phyloP scores from a whole-genome alignment of 164 flowering plant species.

The Vitis cinerea region DNA sequence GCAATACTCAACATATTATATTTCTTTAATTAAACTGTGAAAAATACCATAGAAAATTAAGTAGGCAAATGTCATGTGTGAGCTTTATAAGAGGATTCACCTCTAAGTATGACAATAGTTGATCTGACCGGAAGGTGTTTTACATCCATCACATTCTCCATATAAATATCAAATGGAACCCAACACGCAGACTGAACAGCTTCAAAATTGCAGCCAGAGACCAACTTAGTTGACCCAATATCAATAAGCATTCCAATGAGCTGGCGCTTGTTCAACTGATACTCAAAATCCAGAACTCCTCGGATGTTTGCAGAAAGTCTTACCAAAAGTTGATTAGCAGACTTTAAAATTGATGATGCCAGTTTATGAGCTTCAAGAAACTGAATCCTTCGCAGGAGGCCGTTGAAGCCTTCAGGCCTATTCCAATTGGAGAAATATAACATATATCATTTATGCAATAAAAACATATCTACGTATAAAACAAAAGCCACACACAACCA shows the following conservation, averaged over 20 bases:
- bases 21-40: not conserved
- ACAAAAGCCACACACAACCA: not conserved
- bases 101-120: slow-evolving; percentile 49
- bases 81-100: slow-evolving; percentile 23
- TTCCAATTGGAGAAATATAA: slow-evolving; percentile 13
- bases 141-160: slow-evolving; percentile 75
- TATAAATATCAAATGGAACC: slow-evolving; percentile 61
- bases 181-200: slow-evolving; percentile 55
- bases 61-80: not conserved
- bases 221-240: slow-evolving; percentile 36
- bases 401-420: slow-evolving; percentile 63
- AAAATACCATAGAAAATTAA: not conserved
- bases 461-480: too few relatives aligned
- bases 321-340: slow-evolving; percentile 34
- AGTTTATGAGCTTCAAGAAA: slow-evolving; percentile 44
- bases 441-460: slow-evolving; percentile 14
- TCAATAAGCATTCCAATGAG: slow-evolving; percentile 47
- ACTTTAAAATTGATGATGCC: slow-evolving; percentile 32
- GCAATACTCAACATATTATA: not conserved
- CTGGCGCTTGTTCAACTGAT: slow-evolving; percentile 48
- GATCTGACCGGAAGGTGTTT: slow-evolving; percentile 55
- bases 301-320: slow-evolving; percentile 43
- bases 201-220: slow-evolving; percentile 32
- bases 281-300: slow-evolving; percentile 37
- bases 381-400: slow-evolving; percentile 54